These are phyloP conservation scores for Syzygium grande DNA, from an alignment of 345 rosid species.

Conservation along the genomic window DNA sequence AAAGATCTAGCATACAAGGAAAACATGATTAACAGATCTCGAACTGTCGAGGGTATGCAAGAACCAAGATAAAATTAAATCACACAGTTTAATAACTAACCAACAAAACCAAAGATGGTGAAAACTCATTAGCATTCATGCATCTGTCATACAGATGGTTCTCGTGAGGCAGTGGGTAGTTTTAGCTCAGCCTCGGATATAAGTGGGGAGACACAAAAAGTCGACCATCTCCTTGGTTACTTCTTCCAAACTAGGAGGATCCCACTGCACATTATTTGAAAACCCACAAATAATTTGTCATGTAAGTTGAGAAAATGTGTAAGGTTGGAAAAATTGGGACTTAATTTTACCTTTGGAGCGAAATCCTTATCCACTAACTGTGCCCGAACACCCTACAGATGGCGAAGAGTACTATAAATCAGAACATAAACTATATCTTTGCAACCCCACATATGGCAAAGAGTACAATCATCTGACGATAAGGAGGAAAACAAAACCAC, in stretches of 20 bases:
- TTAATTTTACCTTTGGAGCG: constrained; percentile 65
- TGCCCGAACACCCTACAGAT: constrained; percentile 64
- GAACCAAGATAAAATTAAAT: not conserved
- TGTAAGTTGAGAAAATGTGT: not conserved
- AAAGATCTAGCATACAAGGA: not conserved
- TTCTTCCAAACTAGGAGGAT: constrained; percentile 43
- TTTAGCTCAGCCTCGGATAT: too few species aligned
- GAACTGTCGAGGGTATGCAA: not conserved
- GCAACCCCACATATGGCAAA: not conserved
- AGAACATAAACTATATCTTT: not conserved
- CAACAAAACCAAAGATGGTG: not conserved
- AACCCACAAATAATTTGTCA: not conserved
- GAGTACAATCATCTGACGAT: not conserved
- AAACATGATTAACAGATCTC: not conserved
- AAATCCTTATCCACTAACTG: constrained; percentile 76
- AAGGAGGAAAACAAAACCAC: not conserved
- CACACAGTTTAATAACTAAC: not conserved
- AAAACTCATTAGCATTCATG: too few species aligned
- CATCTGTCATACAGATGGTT: not conserved
- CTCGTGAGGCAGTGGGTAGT: too few species aligned
- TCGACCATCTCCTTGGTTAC: constrained; percentile 6
- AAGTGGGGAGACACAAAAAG: too few species aligned
- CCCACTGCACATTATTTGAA: constrained; percentile 37
- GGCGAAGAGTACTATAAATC: not conserved
- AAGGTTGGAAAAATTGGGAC: not conserved